Conservation (phyloP, 768 basidiomycete species). For the Pulveroboletus sp. region DNA sequence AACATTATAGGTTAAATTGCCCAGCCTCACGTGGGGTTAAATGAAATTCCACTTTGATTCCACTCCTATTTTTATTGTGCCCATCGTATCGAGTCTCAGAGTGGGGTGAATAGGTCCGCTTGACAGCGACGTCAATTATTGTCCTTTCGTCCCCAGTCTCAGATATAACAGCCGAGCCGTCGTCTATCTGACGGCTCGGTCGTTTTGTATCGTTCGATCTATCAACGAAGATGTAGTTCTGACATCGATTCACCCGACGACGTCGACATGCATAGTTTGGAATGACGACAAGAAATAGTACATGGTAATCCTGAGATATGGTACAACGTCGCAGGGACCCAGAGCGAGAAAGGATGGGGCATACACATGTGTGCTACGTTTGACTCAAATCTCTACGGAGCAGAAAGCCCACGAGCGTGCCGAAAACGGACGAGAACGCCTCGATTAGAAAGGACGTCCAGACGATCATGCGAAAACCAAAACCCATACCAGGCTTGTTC, state of each 20-base stretch:
- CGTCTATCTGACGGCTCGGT: too few species aligned
- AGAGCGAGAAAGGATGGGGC: neutral
- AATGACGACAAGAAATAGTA: neutral
- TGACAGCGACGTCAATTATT: neutral
- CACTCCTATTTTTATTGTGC: neutral
- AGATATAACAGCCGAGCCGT: too few species aligned
- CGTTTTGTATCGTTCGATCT: too few species aligned
- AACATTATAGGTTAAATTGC: neutral
- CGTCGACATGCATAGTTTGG: neutral
- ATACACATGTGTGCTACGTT: neutral
- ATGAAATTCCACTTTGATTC: neutral
- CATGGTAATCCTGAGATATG: constrained; percentile 4
- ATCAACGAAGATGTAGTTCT: too few species aligned
- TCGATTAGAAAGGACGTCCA: neutral
- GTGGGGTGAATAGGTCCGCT: too few species aligned
- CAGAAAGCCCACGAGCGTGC: neutral
- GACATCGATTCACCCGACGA: too few species aligned
- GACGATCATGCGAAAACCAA: neutral
- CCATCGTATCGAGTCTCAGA: neutral
- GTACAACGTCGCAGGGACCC: neutral
- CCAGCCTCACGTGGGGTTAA: neutral
- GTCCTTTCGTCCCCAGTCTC: neutral
- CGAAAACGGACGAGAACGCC: neutral
- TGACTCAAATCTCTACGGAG: constrained; percentile 5
- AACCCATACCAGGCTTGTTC: neutral